Evolutionary conservation across 441 rosid species (phyloP).

Genomic region (Lepidium campestre): DNA sequence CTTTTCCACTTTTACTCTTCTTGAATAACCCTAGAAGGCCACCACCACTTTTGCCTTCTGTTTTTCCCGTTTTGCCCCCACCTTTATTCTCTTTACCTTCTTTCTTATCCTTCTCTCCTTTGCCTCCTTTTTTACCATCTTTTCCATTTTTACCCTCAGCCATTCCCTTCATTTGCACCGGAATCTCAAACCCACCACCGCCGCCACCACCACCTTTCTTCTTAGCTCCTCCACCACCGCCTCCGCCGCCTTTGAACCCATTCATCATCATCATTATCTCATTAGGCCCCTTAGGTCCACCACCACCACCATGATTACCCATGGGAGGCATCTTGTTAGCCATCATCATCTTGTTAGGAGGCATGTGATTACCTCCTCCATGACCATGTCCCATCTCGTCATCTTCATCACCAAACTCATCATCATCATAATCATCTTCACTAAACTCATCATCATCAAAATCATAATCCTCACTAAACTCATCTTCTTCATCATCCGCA

Average conservation of each 20-base stretch:
- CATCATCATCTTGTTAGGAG: slow-evolving; percentile 43
- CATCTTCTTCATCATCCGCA: slow-evolving; percentile 54
- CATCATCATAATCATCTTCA: slow-evolving; percentile 40
- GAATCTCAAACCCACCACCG: slow-evolving; percentile 31
- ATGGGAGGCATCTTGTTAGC: slow-evolving; percentile 29
- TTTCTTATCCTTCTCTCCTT: slow-evolving; percentile 35
- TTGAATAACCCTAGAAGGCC: slow-evolving; percentile 53
- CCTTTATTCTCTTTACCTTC: slow-evolving; percentile 43
- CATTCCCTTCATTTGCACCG: slow-evolving; percentile 44
- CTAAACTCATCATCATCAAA: slow-evolving; percentile 38
- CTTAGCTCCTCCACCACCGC: slow-evolving; percentile 31
- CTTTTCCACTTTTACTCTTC: slow-evolving; percentile 43
- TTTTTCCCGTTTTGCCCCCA: slow-evolving; percentile 46
- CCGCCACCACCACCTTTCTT: slow-evolving; percentile 37
- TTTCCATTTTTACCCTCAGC: slow-evolving; percentile 41
- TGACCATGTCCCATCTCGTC: slow-evolving; percentile 43
- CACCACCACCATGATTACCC: slow-evolving; percentile 35
- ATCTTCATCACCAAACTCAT: slow-evolving; percentile 36
- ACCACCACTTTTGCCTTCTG: slow-evolving; percentile 36
- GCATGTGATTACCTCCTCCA: slow-evolving; percentile 34
- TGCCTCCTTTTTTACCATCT: slow-evolving; percentile 35
- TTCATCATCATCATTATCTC: slow-evolving; percentile 43
- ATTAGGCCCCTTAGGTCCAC: slow-evolving; percentile 34
- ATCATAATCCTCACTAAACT: slow-evolving; percentile 38
- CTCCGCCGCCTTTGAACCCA: slow-evolving; percentile 29